A percentile compares a stretch with the other conserved stretches of the same genome.
These are phyloP conservation scores for Pleurotus platypus DNA, from an alignment of 768 basidiomycete genomes.

Conservation along the genomic window DNA sequence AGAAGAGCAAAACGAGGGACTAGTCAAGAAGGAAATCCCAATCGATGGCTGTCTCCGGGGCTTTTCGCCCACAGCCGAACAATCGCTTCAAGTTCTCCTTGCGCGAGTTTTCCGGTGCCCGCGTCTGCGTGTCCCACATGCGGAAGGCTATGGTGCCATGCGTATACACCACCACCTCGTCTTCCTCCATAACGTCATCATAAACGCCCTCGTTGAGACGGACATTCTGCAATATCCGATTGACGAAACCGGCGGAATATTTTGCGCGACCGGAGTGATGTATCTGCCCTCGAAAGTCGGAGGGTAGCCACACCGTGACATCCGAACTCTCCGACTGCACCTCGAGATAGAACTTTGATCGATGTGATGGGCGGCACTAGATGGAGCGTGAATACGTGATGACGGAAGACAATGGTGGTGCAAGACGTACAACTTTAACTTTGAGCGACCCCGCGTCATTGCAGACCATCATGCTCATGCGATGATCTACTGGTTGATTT, in stretches of 20 bases:
- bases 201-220: conserved; percentile 38
- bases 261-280: conserved; percentile 45
- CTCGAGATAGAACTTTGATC: conserved; percentile 60
- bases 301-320: conserved; percentile 74
- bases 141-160: conserved; percentile 60
- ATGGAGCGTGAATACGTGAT: conserved; percentile 11
- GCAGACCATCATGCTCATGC: conserved; percentile 65
- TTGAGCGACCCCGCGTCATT: conserved; percentile 53
- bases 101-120: conserved; percentile 57
- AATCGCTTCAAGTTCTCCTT: conserved; percentile 64
- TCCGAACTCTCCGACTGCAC: conserved; percentile 63
- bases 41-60: conserved; percentile 55
- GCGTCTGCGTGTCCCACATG: conserved; percentile 76
- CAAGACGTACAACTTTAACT: conserved; percentile 64
- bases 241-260: conserved; percentile 72
- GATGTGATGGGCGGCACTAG: conserved; percentile 55
- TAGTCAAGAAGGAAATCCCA: conserved; percentile 83
- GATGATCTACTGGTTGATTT: conserved; percentile 67
- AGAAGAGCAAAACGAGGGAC: conserved; percentile 19
- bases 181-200: conserved; percentile 35
- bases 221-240: conserved; percentile 57
- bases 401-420: conserved; percentile 15
- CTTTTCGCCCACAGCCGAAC: conserved; percentile 55
- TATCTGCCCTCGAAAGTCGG: conserved; percentile 73
- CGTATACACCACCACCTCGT: conserved; percentile 64